These are phyloP conservation scores for Kwoniella mangroviensis DNA, from an alignment of 768 basidiomycete species.

Conservation along the genomic window DNA sequence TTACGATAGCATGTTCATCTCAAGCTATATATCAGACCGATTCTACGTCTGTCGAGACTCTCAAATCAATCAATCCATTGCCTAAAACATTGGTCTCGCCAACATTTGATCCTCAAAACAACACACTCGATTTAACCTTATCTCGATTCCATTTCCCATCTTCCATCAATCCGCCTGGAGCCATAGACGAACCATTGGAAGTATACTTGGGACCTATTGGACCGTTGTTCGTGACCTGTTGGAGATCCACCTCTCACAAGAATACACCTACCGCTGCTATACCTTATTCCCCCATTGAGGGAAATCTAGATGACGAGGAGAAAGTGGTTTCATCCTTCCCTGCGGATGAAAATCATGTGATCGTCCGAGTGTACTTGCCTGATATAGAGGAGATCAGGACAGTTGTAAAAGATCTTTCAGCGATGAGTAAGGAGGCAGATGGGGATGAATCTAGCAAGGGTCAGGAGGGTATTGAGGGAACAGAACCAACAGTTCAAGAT, in stretches of 20 bases:
- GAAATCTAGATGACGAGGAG: background rate
- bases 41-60: slow-evolving; percentile 61
- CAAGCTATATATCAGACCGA: slow-evolving; percentile 82
- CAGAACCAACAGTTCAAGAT: background rate
- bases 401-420: slow-evolving; percentile 63
- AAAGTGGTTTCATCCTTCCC: slow-evolving; percentile 37
- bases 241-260: slow-evolving; percentile 19
- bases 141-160: slow-evolving; percentile 83
- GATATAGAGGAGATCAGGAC: slow-evolving; percentile 74
- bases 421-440: background rate
- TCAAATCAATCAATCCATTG: slow-evolving; percentile 82
- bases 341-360: slow-evolving; percentile 63
- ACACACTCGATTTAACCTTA: slow-evolving; percentile 80
- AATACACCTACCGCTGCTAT: slow-evolving; percentile 11
- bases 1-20: slow-evolving; percentile 60
- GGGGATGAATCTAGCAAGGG: background rate
- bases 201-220: slow-evolving; percentile 89
- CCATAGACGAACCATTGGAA: slow-evolving; percentile 65
- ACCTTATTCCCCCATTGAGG: background rate
- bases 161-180: slow-evolving; percentile 30
- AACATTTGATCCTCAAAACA: slow-evolving; percentile 69
- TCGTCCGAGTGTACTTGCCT: slow-evolving; percentile 86
- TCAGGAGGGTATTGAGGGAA: background rate
- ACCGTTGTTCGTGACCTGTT: slow-evolving; percentile 73
- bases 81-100: slow-evolving; percentile 84